These are phyloP conservation scores for Plasmodium blacklocki DNA, from an alignment of 169 alveolate genomes.

Conservation along the genomic window DNA sequence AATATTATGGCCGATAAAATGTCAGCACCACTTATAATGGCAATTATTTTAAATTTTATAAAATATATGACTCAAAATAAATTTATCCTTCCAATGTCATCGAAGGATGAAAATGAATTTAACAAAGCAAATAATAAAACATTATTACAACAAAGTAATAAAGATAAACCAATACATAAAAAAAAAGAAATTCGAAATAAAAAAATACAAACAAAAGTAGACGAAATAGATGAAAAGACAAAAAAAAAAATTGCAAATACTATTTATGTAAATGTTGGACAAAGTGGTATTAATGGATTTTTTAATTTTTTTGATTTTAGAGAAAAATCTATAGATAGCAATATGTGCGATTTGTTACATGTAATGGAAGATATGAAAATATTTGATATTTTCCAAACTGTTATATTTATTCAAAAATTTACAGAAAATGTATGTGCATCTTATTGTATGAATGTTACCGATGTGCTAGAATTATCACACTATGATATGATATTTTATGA, in stretches of 20 bases:
- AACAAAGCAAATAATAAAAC: too few species aligned
- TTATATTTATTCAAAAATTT: slow-evolving; percentile 38
- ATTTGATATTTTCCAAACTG: slow-evolving; percentile 31
- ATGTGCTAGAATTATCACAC: slow-evolving; percentile 36
- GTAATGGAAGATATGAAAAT: slow-evolving; percentile 34
- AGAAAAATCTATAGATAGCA: slow-evolving; percentile 14
- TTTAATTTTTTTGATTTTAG: slow-evolving; percentile 63
- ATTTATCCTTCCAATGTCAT: too few species aligned
- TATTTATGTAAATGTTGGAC: slow-evolving; percentile 54
- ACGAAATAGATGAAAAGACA: slow-evolving; percentile 9
- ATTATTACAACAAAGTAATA: not conserved
- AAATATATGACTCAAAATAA: too few species aligned
- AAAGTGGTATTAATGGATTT: slow-evolving; percentile 45
- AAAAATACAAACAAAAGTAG: slow-evolving; percentile 47
- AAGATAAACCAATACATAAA: slow-evolving; percentile 30
- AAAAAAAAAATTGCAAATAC: slow-evolving; percentile 12
- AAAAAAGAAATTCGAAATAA: slow-evolving; percentile 39
- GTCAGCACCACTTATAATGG: not conserved
- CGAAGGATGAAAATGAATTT: too few species aligned
- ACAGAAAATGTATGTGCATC: slow-evolving; percentile 52
- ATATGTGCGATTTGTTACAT: slow-evolving; percentile 15
- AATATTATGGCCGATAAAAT: not conserved
- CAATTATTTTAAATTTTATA: too few species aligned
- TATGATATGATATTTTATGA: slow-evolving; percentile 50
- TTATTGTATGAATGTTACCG: slow-evolving; percentile 57